A percentile compares a stretch with the other conserved stretches of the same genome.
Evolutionary conservation across 345 rosid genomes (phyloP).

Genomic region (Hibiscus trionum): DNA sequence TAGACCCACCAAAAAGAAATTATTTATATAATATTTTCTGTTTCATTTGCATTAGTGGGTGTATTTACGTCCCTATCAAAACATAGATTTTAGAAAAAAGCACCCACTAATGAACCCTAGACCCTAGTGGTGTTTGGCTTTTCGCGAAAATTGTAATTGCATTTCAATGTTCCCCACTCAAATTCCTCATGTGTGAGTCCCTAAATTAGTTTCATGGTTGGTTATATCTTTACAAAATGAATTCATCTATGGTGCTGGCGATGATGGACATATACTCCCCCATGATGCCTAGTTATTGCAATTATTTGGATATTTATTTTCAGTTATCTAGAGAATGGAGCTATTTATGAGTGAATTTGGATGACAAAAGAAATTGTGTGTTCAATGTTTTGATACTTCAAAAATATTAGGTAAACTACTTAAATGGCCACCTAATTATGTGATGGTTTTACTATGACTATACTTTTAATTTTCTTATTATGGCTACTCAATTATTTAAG

Average conservation of each 20-base stretch:
- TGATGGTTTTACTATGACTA: too few species aligned
- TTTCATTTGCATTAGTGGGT: conserved; percentile 13
- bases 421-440: too few species aligned
- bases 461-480: too few species aligned
- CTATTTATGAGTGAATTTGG: neutral
- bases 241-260: neutral
- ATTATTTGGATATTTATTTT: neutral
- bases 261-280: neutral
- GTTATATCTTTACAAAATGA: neutral
- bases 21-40: neutral
- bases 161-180: conserved; percentile 28
- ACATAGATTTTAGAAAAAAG: conserved; percentile 3
- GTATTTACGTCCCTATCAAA: conserved; percentile 16
- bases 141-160: conserved; percentile 12
- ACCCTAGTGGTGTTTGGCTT: conserved; percentile 8
- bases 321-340: neutral
- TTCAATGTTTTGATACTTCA: too few species aligned
- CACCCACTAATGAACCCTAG: conserved; percentile 13
- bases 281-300: neutral
- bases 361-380: too few species aligned
- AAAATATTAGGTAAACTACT: too few species aligned
- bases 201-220: conserved; percentile 7
- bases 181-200: conserved; percentile 13
- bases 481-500: too few species aligned
- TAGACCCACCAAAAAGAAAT: conserved; percentile 6